Conservation (phyloP, 176 grass and related monocot genomes). For the Rhynchospora breviuscula region DNA sequence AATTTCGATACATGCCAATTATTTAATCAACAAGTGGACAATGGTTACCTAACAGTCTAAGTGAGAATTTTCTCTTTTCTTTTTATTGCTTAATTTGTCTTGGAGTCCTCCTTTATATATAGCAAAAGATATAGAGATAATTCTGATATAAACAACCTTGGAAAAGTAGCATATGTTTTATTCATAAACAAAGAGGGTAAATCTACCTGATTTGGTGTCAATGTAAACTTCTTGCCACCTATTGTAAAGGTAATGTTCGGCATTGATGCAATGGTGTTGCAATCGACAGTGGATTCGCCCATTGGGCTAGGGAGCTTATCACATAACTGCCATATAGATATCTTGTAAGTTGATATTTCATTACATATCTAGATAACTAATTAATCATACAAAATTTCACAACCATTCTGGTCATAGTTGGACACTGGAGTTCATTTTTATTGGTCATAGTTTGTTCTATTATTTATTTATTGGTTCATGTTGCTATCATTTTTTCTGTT, state of each 20-base stretch:
- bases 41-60: too few relatives aligned
- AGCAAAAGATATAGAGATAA: neutral
- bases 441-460: neutral
- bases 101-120: neutral
- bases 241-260: constrained; percentile 62
- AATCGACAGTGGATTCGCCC: constrained; percentile 83
- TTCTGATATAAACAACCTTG: neutral
- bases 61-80: too few relatives aligned
- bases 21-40: neutral
- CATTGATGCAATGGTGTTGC: constrained; percentile 51
- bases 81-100: neutral
- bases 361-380: neutral
- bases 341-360: neutral
- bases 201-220: constrained; percentile 62
- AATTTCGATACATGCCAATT: neutral
- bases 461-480: neutral
- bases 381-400: neutral
- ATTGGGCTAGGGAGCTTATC: constrained; percentile 50
- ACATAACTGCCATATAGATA: constrained; percentile 50
- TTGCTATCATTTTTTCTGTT: neutral
- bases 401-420: neutral
- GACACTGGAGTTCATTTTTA: neutral
- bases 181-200: neutral
- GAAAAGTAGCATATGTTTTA: neutral
- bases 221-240: constrained; percentile 48